phyloP scores from a whole-genome alignment of 495 filamentous ascomycete genomes.

The Aspergillus egyptiacus region DNA sequence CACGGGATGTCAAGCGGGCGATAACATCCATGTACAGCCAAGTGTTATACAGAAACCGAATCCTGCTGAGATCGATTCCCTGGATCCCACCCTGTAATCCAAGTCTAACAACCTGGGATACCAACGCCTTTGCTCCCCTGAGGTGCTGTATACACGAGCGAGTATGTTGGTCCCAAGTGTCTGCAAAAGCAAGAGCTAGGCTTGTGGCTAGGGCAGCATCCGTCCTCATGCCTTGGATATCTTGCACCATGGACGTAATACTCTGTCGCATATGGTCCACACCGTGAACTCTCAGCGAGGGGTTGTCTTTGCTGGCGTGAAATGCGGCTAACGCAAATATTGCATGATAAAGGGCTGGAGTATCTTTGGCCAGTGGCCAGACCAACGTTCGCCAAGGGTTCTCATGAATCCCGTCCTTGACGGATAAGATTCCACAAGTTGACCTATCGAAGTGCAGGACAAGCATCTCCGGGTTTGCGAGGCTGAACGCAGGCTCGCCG shows the following conservation, averaged over 20 bases:
- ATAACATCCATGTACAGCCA: slow-evolving; percentile 84
- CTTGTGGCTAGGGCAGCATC: slow-evolving; percentile 71
- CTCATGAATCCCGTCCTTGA: slow-evolving; percentile 64
- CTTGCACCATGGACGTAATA: slow-evolving; percentile 51
- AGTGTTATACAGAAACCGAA: slow-evolving; percentile 70
- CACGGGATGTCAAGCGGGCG: slow-evolving; percentile 63
- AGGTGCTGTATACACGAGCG: slow-evolving; percentile 71
- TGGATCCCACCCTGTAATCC: slow-evolving; percentile 29
- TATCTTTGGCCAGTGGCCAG: slow-evolving; percentile 64
- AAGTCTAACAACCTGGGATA: slow-evolving; percentile 50
- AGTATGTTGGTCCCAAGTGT: slow-evolving; percentile 73
- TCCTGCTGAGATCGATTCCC: slow-evolving; percentile 44
- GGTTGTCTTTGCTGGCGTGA: slow-evolving; percentile 58
- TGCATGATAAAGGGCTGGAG: slow-evolving; percentile 67
- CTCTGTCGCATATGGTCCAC: slow-evolving; percentile 69
- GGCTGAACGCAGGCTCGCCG: slow-evolving; percentile 40
- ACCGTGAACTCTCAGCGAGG: slow-evolving; percentile 55
- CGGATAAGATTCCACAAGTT: slow-evolving; percentile 71
- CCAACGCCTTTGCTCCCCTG: slow-evolving; percentile 59
- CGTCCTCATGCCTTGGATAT: slow-evolving; percentile 54
- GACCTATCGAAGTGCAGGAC: slow-evolving; percentile 61
- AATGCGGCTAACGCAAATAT: slow-evolving; percentile 72
- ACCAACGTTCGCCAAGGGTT: slow-evolving; percentile 74
- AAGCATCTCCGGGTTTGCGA: slow-evolving; percentile 57
- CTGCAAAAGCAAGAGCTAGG: slow-evolving; percentile 66